phyloP scores from a whole-genome alignment of 1,284 basidiomycete genomes.

The Sphagnurus paluster region DNA sequence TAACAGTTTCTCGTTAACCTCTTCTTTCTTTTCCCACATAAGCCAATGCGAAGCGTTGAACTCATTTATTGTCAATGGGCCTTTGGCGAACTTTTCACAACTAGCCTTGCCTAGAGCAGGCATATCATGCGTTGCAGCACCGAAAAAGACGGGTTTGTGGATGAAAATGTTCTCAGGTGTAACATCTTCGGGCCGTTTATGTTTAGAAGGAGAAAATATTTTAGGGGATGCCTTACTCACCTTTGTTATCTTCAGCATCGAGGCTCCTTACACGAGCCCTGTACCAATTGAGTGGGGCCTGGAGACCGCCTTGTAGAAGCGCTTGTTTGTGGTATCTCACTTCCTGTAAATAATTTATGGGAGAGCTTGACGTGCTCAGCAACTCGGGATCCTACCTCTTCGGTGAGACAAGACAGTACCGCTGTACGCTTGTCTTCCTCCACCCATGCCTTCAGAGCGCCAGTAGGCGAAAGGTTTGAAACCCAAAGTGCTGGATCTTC shows the following conservation, averaged over 20 bases:
- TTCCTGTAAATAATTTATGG: conserved; percentile 4
- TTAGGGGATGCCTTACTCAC: conserved; percentile 2
- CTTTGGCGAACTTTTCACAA: neutral
- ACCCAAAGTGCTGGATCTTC: conserved; percentile 25
- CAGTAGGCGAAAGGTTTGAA: conserved; percentile 18
- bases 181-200: too few relatives aligned
- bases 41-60: conserved; percentile 13
- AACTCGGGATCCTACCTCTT: conserved; percentile 13
- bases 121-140: conserved; percentile 11
- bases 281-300: conserved; percentile 22
- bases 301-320: conserved; percentile 15
- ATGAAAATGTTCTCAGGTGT: conserved; percentile 8
- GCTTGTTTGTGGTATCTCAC: conserved; percentile 6
- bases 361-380: too few relatives aligned
- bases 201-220: too few relatives aligned
- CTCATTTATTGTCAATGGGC: conserved; percentile 14
- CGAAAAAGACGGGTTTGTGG: conserved; percentile 16
- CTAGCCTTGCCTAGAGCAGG: conserved; percentile 3
- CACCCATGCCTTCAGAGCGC: conserved; percentile 22
- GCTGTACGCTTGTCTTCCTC: conserved; percentile 21
- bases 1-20: conserved; percentile 11
- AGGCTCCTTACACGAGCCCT: conserved; percentile 10
- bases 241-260: conserved; percentile 26
- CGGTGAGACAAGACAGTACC: conserved; percentile 7
- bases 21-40: conserved; percentile 14